phyloP scores from a whole-genome alignment of 1,284 basidiomycete species.

The Cryptococcus neoformans region DNA sequence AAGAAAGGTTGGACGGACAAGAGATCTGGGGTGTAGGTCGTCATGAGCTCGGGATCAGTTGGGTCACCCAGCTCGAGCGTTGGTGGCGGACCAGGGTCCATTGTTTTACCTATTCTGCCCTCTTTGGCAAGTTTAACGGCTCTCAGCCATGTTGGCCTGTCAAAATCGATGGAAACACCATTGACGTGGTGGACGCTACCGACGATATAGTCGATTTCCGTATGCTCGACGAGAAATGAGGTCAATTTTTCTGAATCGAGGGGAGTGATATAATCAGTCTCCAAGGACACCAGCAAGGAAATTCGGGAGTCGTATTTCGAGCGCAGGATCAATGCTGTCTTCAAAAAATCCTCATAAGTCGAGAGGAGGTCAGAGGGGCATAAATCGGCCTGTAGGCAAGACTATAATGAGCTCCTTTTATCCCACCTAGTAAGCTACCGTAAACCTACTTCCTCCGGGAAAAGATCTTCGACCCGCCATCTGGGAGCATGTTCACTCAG shows the following conservation, averaged over 20 bases:
- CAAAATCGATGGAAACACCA: conserved; percentile 89
- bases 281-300: conserved; percentile 79
- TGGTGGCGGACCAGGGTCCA: conserved; percentile 15
- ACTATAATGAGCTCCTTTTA: neutral
- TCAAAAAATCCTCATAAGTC: conserved; percentile 30
- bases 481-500: conserved; percentile 94
- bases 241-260: conserved; percentile 59
- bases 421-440: neutral
- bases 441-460: conserved; percentile 84
- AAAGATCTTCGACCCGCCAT: conserved; percentile 74
- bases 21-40: conserved; percentile 13
- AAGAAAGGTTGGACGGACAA: conserved; percentile 52
- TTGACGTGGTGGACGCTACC: conserved; percentile 92
- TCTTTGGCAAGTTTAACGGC: conserved; percentile 14
- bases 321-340: conserved; percentile 74
- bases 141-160: conserved; percentile 50
- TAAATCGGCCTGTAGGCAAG: conserved; percentile 39
- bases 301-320: conserved; percentile 54
- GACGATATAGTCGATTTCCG: conserved; percentile 80
- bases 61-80: conserved; percentile 4
- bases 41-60: conserved; percentile 5
- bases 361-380: conserved; percentile 30
- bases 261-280: conserved; percentile 83
- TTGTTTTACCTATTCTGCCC: conserved; percentile 10
- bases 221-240: conserved; percentile 55